Conservation (phyloP, 495 filamentous ascomycete species). For the Xylaria grammica region DNA sequence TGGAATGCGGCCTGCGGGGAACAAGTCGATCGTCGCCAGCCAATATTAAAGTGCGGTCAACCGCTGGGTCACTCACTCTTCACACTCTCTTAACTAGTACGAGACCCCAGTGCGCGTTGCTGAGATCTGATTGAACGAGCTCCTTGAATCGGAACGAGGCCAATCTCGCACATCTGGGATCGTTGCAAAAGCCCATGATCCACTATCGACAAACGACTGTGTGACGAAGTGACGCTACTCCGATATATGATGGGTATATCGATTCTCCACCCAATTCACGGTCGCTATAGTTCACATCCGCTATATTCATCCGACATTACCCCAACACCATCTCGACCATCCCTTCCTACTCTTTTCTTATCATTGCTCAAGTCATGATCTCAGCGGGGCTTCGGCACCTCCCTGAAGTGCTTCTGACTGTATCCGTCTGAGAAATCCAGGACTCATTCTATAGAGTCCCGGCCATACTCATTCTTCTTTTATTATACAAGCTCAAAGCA, state of each 20-base stretch:
- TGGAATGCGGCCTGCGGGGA: constrained; percentile 31
- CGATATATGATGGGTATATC: constrained; percentile 16
- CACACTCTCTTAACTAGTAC: constrained; percentile 33
- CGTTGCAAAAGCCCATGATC: constrained; percentile 12
- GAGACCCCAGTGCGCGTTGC: constrained; percentile 28
- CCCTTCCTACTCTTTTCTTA: constrained; percentile 19
- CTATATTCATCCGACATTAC: constrained; percentile 28
- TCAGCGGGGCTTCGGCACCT: constrained; percentile 30
- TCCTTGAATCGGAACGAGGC: constrained; percentile 35
- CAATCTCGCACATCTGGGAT: constrained; percentile 19
- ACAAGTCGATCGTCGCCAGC: constrained; percentile 32
- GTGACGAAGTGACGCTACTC: constrained; percentile 17
- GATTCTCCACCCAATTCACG: constrained; percentile 20
- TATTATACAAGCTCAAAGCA: background rate
- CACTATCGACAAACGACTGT: constrained; percentile 3
- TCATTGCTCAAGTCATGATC: constrained; percentile 32
- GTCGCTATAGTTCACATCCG: constrained; percentile 15
- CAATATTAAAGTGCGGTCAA: constrained; percentile 56
- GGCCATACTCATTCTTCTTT: background rate
- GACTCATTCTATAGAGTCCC: constrained; percentile 36
- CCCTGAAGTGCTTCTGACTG: constrained; percentile 36
- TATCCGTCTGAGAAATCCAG: constrained; percentile 49
- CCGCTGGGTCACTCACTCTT: constrained; percentile 44
- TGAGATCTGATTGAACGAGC: constrained; percentile 35
- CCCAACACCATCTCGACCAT: constrained; percentile 28